These are phyloP conservation scores for Centella asiatica DNA, from an alignment of 129 eudicot species.

Conservation along the genomic window DNA sequence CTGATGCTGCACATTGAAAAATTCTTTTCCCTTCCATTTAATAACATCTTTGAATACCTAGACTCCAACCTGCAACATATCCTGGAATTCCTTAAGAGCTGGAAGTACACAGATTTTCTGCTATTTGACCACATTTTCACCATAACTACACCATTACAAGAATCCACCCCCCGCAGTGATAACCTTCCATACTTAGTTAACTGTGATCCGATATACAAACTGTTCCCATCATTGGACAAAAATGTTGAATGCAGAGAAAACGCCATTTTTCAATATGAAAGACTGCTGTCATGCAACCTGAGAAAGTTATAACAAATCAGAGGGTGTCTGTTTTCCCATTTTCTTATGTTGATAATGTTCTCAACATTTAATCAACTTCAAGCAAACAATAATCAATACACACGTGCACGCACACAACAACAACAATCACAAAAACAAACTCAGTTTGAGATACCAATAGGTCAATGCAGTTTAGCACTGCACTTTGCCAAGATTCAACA, in stretches of 20 bases:
- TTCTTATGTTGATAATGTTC: background rate
- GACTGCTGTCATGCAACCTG: constrained; percentile 30
- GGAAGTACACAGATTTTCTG: constrained; percentile 22
- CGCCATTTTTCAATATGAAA: constrained; percentile 44
- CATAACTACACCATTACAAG: constrained; percentile 25
- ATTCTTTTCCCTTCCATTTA: constrained; percentile 23
- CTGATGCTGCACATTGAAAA: constrained; percentile 17
- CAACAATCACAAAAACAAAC: background rate
- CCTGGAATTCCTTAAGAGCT: constrained; percentile 28
- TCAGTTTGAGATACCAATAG: background rate
- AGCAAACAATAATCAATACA: too few species aligned
- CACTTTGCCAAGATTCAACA: background rate
- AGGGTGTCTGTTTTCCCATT: background rate
- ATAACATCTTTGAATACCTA: constrained; percentile 21
- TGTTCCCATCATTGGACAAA: constrained; percentile 43
- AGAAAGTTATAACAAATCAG: background rate
- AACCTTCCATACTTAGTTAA: constrained; percentile 20
- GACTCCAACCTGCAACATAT: constrained; percentile 22
- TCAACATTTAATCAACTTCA: background rate
- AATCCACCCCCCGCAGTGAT: constrained; percentile 21
- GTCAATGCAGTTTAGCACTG: background rate
- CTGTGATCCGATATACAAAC: constrained; percentile 22
- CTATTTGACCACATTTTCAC: constrained; percentile 30
- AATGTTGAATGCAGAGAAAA: constrained; percentile 38
- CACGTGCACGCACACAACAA: too few species aligned